A percentile compares a stretch with the other conserved stretches of the same genome.
These are phyloP conservation scores for Tremella fuciformis DNA, from an alignment of 768 basidiomycete species.

Conservation along the genomic window DNA sequence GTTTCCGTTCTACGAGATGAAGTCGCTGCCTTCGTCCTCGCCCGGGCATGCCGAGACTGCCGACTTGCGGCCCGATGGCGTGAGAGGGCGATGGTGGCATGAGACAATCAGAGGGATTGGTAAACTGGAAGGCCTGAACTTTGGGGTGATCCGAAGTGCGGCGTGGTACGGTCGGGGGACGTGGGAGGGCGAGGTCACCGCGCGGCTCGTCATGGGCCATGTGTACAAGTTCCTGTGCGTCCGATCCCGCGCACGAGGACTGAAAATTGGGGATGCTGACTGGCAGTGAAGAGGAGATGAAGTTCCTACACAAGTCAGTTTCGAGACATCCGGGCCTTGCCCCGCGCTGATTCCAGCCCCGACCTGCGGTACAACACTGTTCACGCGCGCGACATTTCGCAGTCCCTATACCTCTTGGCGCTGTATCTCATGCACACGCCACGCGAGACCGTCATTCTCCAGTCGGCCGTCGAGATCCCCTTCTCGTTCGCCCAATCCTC, in stretches of 20 bases:
- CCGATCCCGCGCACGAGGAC: neutral
- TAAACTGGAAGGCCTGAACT: slow-evolving; percentile 29
- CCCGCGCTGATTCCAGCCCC: slow-evolving; percentile 21
- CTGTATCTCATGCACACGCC: slow-evolving; percentile 26
- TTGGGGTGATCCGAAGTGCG: slow-evolving; percentile 38
- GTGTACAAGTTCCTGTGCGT: slow-evolving; percentile 44
- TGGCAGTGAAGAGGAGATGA: slow-evolving; percentile 49
- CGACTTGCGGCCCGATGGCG: slow-evolving; percentile 41
- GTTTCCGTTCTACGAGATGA: slow-evolving; percentile 49
- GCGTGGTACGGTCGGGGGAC: slow-evolving; percentile 46
- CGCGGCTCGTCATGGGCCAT: slow-evolving; percentile 43
- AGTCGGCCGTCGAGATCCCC: slow-evolving; percentile 20
- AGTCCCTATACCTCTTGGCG: slow-evolving; percentile 34
- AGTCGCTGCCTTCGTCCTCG: slow-evolving; percentile 38
- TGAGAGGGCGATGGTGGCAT: slow-evolving; percentile 49
- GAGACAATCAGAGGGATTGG: slow-evolving; percentile 43
- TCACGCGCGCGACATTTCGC: slow-evolving; percentile 39
- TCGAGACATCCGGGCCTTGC: neutral
- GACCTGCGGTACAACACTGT: slow-evolving; percentile 48
- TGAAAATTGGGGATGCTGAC: neutral
- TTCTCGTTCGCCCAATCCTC: slow-evolving; percentile 20
- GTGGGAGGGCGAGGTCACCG: slow-evolving; percentile 41
- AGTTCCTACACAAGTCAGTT: slow-evolving; percentile 48
- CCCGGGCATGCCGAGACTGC: slow-evolving; percentile 33
- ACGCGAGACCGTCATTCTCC: slow-evolving; percentile 11